Evolutionary conservation across 257 asterid species (phyloP), one percentile per base, ranked within the genome.

Genomic region (Phtheirospermum japonicum): DNA sequence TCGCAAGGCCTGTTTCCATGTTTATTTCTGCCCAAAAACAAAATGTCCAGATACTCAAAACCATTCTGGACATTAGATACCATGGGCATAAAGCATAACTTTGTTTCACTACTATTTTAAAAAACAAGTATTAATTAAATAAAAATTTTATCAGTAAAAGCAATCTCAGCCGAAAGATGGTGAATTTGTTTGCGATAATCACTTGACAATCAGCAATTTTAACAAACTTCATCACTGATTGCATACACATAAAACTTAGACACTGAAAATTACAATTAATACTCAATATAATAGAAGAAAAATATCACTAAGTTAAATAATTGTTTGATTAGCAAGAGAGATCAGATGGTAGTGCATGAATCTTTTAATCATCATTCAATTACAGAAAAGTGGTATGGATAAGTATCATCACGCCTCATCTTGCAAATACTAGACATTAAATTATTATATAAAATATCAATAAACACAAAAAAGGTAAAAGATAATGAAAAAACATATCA

Each of bases 141-240:
- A 23, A 23, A 23, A 23, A 23, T 23, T 1, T 23, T 23, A 23
- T 23, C 28, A 23, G 28, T 23, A 23, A 23, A 48, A 56, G 81
- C 91, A 84, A 79, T 78, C 95, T 78, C 97, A 89, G 88, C 67
- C 89, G 85, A 89, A 86, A 86, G 91, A 89, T 89, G 85, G 90
- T 89, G 94, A 80, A 56, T 26, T 55, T 49, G 7, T 61, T 64
- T 54, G 69, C 19, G 51, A 63, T 81, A 77, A 86, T 81, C 85
- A 81, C 69, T 26, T 23, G 14, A 8, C 19, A 70, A 39, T 81
- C 86, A 83, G 73, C 56, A 16, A 37, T 7, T 26, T 10, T 54
- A 33, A 66, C 4, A 12, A 14, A 12, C 34, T 34, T 68, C 84
- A 80, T 80, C 86, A 79, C n/a, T n/a, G 85, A 79, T 69, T 64